These are phyloP conservation scores for sunflower (Helianthus annuus) DNA, from an alignment of 129 eudicot species.

Conservation along the genomic window HanXRQr2.0-SUNRISE NC_035441.2:88105151-88105650, in stretches of 20 bases:
- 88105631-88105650: conserved; percentile 67
- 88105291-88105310: neutral
- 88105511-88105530: neutral
- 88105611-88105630: neutral
- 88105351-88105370: conserved; percentile 42
- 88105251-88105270: too few relatives aligned
- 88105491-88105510: conserved; percentile 85
- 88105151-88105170: too few relatives aligned
- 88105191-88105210: too few relatives aligned
- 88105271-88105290: too few relatives aligned
- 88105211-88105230: too few relatives aligned
- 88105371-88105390: conserved; percentile 97
- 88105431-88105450: conserved; percentile 72
- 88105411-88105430: conserved; percentile 83
- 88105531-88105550: too few relatives aligned
- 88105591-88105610: conserved; percentile 7
- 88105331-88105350: neutral
- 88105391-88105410: conserved; percentile 99
- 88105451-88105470: conserved; percentile 90
- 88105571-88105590: neutral
- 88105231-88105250: too few relatives aligned
- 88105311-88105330: neutral
- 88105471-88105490: conserved; percentile 77
- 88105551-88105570: neutral
- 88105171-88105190: too few relatives aligned